These are phyloP conservation scores for Drechslerella coelobrocha DNA, from an alignment of 2,329 filamentous ascomycete genomes.

Conservation along the genomic window DNA sequence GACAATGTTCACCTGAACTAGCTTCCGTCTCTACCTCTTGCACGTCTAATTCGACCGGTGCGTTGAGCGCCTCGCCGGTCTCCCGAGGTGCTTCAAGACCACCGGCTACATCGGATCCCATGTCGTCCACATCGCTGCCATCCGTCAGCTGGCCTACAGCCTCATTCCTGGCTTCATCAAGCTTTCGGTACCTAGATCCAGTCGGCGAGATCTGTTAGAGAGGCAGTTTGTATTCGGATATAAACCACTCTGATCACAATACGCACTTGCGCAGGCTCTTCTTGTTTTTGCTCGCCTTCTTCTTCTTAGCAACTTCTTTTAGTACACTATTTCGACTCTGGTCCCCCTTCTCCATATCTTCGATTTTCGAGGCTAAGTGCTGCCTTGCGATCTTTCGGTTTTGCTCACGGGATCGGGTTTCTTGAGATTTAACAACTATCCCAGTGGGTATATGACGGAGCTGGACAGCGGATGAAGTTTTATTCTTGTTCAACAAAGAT, in stretches of 20 bases:
- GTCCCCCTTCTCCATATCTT: slow-evolving; percentile 75
- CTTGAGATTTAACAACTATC: slow-evolving; percentile 91
- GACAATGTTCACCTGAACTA: background rate
- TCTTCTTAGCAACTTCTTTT: slow-evolving; percentile 69
- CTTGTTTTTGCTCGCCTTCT: slow-evolving; percentile 77
- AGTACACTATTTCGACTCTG: slow-evolving; percentile 72
- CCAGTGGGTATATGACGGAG: slow-evolving; percentile 88
- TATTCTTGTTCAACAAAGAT: slow-evolving; percentile 68
- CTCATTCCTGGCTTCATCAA: slow-evolving; percentile 63
- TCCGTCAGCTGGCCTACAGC: slow-evolving; percentile 27
- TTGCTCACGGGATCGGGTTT: slow-evolving; percentile 82
- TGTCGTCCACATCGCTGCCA: slow-evolving; percentile 54
- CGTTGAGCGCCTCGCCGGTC: background rate
- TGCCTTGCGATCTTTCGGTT: slow-evolving; percentile 85
- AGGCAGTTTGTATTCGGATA: background rate
- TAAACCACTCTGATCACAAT: background rate
- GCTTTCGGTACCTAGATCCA: slow-evolving; percentile 58
- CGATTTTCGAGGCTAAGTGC: slow-evolving; percentile 77
- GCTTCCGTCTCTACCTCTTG: slow-evolving; percentile 6
- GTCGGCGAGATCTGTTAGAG: slow-evolving; percentile 7
- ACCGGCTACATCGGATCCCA: slow-evolving; percentile 53
- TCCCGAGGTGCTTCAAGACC: slow-evolving; percentile 22
- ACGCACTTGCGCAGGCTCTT: slow-evolving; percentile 82
- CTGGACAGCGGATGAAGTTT: slow-evolving; percentile 94
- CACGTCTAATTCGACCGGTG: background rate